phyloP scores from a whole-genome alignment of 2,329 filamentous ascomycete genomes.

The Fusarium albidum region DNA sequence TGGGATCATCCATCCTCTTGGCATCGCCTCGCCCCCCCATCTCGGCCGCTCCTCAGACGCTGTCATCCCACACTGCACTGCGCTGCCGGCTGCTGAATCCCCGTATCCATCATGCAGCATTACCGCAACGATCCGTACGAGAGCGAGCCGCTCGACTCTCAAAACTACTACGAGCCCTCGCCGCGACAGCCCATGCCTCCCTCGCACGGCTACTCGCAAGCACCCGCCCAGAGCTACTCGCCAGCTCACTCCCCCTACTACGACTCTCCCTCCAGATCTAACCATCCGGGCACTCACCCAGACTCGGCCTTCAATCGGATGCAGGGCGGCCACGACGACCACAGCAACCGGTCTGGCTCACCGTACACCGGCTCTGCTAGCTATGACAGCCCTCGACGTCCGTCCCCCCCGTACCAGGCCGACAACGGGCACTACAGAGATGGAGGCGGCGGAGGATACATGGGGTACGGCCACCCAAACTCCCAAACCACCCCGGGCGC shows the following conservation, averaged over 20 bases:
- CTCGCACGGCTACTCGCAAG: constrained; percentile 33
- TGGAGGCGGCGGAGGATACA: constrained; percentile 33
- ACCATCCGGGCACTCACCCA: constrained; percentile 37
- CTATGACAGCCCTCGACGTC: constrained; percentile 35
- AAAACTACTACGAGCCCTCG: constrained; percentile 36
- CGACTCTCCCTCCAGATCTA: constrained; percentile 34
- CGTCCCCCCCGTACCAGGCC: constrained; percentile 25
- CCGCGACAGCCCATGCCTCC: constrained; percentile 32
- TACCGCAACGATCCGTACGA: constrained; percentile 46
- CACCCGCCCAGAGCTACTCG: constrained; percentile 33
- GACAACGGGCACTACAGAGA: constrained; percentile 37
- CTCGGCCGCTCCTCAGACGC: not conserved
- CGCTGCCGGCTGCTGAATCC: constrained; percentile 18
- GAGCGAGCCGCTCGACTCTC: constrained; percentile 46
- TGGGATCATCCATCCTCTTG: constrained; percentile 29
- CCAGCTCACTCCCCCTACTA: constrained; percentile 37
- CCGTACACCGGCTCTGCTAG: constrained; percentile 31
- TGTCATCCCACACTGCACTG: constrained; percentile 22
- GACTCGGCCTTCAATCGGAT: constrained; percentile 36
- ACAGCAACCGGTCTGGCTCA: constrained; percentile 27
- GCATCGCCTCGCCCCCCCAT: constrained; percentile 19
- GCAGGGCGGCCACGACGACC: constrained; percentile 29
- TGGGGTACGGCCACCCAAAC: constrained; percentile 36
- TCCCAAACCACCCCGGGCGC: constrained; percentile 62
- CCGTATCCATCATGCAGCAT: constrained; percentile 43